Percentiles rank a stretch among this genome's conserved stretches.
These are phyloP conservation scores for Tricholoma bakamatsutake DNA, from an alignment of 768 basidiomycete genomes.

Conservation along the genomic window DNA sequence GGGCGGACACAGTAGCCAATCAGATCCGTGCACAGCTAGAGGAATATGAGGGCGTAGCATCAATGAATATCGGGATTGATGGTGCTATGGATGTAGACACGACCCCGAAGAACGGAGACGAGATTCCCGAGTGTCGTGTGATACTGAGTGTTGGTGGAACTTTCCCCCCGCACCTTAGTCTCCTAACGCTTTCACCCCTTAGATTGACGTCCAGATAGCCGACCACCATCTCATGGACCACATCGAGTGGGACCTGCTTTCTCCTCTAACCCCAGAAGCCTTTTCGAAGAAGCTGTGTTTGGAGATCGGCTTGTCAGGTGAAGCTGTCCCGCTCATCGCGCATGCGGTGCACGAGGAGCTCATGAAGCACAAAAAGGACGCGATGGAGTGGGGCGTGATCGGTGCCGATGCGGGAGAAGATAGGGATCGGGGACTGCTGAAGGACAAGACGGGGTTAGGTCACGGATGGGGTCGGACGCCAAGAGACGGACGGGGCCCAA, in stretches of 20 bases:
- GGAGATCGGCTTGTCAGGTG: constrained; percentile 85
- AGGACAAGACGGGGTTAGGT: constrained; percentile 80
- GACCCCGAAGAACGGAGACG: constrained; percentile 41
- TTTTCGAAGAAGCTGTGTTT: constrained; percentile 76
- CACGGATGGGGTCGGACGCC: constrained; percentile 71
- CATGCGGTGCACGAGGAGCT: constrained; percentile 96
- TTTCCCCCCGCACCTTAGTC: neutral
- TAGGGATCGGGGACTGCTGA: constrained; percentile 50
- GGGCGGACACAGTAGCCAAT: constrained; percentile 74
- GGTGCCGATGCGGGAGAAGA: constrained; percentile 47
- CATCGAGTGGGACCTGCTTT: constrained; percentile 98
- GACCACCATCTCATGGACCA: constrained; percentile 89
- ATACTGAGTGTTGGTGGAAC: constrained; percentile 62
- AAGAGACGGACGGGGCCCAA: constrained; percentile 77
- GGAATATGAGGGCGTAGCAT: constrained; percentile 78
- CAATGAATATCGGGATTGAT: constrained; percentile 68
- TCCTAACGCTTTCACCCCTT: neutral
- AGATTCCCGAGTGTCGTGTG: constrained; percentile 73
- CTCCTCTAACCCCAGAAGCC: constrained; percentile 80
- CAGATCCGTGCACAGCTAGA: constrained; percentile 90
- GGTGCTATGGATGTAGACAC: constrained; percentile 42
- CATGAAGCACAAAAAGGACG: constrained; percentile 91
- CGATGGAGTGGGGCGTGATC: constrained; percentile 89
- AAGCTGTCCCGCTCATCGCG: constrained; percentile 83
- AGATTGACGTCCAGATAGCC: constrained; percentile 98